phyloP scores from a whole-genome alignment of 2,329 filamentous ascomycete genomes.

The Pseudocercospora crystallina region DNA sequence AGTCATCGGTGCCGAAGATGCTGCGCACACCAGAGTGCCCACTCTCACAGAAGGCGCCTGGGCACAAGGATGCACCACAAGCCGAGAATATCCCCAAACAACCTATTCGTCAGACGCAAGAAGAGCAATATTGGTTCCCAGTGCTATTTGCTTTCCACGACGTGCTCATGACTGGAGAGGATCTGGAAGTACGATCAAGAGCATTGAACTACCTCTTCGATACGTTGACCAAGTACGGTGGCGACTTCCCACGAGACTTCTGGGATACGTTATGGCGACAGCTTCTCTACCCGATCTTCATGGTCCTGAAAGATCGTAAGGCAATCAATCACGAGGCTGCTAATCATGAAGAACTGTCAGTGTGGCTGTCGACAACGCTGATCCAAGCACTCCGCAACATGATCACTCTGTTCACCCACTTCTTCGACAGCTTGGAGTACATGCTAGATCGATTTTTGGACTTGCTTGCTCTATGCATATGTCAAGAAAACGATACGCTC shows the following conservation, averaged over 20 bases:
- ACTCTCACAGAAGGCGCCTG: conserved; percentile 65
- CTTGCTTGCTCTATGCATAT: conserved; percentile 91
- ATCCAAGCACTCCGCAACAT: conserved; percentile 97
- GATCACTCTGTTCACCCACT: conserved; percentile 98
- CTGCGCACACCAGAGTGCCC: conserved; percentile 93
- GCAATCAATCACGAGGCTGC: conserved; percentile 94
- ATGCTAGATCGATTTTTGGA: conserved; percentile 98
- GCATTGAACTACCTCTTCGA: conserved; percentile 97
- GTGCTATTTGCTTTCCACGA: conserved; percentile 98
- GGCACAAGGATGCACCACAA: conserved; percentile 45
- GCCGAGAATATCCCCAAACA: conserved; percentile 58
- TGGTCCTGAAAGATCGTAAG: conserved; percentile 84
- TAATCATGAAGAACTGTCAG: conserved; percentile 94
- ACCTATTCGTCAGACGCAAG: conserved; percentile 78
- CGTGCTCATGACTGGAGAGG: conserved; percentile 97
- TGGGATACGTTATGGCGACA: conserved; percentile 99
- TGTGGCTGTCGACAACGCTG: conserved; percentile 99
- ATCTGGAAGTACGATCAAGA: conserved; percentile 85
- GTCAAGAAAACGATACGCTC: conserved; percentile 98
- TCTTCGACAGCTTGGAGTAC: conserved; percentile 92
- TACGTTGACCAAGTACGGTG: conserved; percentile 83
- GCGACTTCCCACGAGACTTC: conserved; percentile 88
- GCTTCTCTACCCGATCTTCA: conserved; percentile 95
- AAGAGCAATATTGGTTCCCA: conserved; percentile 98
- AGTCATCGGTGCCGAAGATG: conserved; percentile 92